Percentiles rank a stretch among this genome's conserved stretches.
These are phyloP conservation scores for Chara braunii DNA, from an alignment of 139 green algal genomes.

Conservation along the genomic window DNA sequence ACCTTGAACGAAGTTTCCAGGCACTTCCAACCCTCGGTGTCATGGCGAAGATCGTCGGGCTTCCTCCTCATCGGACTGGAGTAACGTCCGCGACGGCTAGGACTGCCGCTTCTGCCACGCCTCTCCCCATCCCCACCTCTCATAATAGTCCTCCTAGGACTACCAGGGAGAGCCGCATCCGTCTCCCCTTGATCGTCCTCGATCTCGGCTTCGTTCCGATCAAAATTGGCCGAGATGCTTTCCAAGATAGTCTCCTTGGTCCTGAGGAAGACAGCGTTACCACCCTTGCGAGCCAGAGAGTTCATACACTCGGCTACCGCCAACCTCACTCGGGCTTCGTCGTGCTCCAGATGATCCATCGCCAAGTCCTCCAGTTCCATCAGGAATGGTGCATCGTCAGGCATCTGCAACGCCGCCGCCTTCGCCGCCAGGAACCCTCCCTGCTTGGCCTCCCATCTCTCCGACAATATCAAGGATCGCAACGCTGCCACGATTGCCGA, in stretches of 20 bases:
- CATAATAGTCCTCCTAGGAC: background rate
- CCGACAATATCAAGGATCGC: no score
- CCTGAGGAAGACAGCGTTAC: background rate
- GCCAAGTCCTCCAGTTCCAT: slow-evolving; percentile 41
- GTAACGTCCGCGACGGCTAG: background rate
- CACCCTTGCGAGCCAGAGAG: background rate
- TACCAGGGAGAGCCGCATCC: background rate
- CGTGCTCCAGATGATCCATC: slow-evolving; percentile 2
- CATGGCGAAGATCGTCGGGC: background rate
- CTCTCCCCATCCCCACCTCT: background rate
- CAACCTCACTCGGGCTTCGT: slow-evolving; percentile 15
- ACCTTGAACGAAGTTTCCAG: slow-evolving; percentile 64
- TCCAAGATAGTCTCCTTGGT: background rate
- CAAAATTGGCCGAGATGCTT: background rate
- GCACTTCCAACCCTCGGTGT: slow-evolving; percentile 78
- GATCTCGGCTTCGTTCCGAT: background rate
- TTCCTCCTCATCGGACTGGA: background rate
- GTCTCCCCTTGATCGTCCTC: background rate
- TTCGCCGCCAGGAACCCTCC: no score
- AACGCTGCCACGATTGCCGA: no score
- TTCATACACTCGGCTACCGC: slow-evolving; percentile 5
- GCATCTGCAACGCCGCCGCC: no score
- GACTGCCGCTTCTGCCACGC: background rate
- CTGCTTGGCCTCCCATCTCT: no score
- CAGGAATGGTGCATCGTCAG: slow-evolving; percentile 44